Conservation (phyloP, 2,329 filamentous ascomycete species). For the Aureobasidium zeae region DNA sequence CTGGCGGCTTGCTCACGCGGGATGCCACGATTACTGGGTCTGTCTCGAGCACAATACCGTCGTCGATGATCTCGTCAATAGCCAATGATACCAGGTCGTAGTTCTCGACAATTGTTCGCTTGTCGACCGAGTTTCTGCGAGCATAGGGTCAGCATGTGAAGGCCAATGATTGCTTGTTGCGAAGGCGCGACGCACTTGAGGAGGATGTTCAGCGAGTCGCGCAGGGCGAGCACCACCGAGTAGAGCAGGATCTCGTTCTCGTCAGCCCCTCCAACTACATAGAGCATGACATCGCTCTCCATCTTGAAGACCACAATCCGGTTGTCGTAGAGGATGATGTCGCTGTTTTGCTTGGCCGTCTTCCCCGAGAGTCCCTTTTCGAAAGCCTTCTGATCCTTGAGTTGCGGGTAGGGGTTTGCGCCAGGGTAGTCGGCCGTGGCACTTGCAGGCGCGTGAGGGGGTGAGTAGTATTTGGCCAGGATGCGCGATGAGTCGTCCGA, state of each 20-base stretch:
- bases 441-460: conserved; percentile 57
- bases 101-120: conserved; percentile 96
- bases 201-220: conserved; percentile 80
- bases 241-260: conserved; percentile 97
- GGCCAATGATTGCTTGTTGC: not conserved
- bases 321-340: conserved; percentile 97
- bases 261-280: conserved; percentile 80
- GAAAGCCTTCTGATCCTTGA: conserved; percentile 92
- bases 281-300: conserved; percentile 94
- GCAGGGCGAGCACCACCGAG: conserved; percentile 78
- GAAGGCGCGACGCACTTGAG: conserved; percentile 61
- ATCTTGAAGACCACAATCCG: conserved; percentile 95
- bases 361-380: conserved; percentile 94
- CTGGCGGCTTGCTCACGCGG: conserved; percentile 82
- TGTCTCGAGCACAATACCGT: conserved; percentile 94
- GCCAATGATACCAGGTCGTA: conserved; percentile 92
- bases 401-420: conserved; percentile 71
- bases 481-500: conserved; percentile 84
- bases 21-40: conserved; percentile 91
- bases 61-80: conserved; percentile 90
- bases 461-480: conserved; percentile 85
- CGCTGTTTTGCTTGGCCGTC: conserved; percentile 87
- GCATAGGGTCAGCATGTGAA: conserved; percentile 16
- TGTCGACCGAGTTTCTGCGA: conserved; percentile 82
- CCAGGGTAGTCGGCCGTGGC: conserved; percentile 49